Conservation (phyloP, 306 rosid genomes). For the Cicer judaicum region DNA sequence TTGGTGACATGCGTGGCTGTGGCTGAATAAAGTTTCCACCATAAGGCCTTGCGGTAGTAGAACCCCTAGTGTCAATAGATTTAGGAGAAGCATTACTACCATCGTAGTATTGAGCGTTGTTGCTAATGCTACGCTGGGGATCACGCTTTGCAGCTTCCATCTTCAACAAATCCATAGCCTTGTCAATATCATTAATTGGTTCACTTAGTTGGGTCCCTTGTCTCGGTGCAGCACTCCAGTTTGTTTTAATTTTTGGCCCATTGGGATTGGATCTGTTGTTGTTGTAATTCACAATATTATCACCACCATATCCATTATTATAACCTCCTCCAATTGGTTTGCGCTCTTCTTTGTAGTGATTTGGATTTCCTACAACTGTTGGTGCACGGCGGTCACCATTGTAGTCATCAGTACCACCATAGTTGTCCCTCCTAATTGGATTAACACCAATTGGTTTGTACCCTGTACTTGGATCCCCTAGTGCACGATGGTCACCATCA, state of each 20-base stretch:
- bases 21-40: neutral
- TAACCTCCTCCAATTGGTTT: conserved; percentile 26
- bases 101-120: no score
- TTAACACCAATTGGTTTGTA: conserved; percentile 32
- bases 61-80: neutral
- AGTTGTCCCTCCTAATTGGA: neutral
- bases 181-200: conserved; percentile 52
- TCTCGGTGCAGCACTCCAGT: conserved; percentile 38
- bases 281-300: neutral
- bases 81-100: neutral
- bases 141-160: conserved; percentile 33
- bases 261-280: conserved; percentile 12
- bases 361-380: neutral
- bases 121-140: neutral
- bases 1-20: neutral
- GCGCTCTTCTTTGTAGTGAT: conserved; percentile 23
- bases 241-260: conserved; percentile 12
- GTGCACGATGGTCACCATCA: neutral
- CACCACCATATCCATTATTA: neutral
- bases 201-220: conserved; percentile 45
- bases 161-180: conserved; percentile 44
- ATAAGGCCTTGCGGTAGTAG: neutral
- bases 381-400: neutral
- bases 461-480: neutral
- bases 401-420: conserved; percentile 9